Conservation (phyloP, 768 basidiomycete genomes). For the Cystobasidium tubakii region DNA sequence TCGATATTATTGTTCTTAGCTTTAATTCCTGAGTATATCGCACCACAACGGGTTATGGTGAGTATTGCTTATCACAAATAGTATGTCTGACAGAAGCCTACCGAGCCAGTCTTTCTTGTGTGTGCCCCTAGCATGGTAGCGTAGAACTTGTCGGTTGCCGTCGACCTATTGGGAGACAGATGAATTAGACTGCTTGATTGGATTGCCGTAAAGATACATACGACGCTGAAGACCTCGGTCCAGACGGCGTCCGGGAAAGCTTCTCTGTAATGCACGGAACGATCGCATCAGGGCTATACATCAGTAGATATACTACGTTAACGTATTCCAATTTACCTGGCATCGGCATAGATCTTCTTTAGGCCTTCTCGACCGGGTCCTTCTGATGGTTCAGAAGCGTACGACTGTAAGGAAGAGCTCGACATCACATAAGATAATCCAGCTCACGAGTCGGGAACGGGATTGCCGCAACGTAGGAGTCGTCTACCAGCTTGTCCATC, state of each 20-base stretch:
- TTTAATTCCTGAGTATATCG: background rate
- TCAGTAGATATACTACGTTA: no score
- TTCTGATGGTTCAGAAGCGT: background rate
- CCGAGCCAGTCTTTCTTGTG: background rate
- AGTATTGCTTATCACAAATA: no score
- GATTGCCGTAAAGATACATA: background rate
- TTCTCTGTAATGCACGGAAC: background rate
- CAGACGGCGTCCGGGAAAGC: background rate
- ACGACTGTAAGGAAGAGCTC: no score
- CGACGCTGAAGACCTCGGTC: constrained; percentile 1
- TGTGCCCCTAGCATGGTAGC: background rate
- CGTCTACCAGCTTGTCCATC: background rate
- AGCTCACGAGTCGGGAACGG: background rate
- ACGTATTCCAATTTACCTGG: background rate
- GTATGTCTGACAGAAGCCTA: background rate
- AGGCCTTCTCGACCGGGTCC: background rate
- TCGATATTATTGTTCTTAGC: background rate
- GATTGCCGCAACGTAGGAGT: background rate
- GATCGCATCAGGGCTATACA: no score
- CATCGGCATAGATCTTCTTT: background rate
- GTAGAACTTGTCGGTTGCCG: background rate
- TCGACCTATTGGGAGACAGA: background rate
- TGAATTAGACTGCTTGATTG: no score
- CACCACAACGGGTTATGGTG: no score
- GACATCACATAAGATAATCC: no score